phyloP scores from a whole-genome alignment of 129 eudicot genomes.

The Tagetes patula region DNA sequence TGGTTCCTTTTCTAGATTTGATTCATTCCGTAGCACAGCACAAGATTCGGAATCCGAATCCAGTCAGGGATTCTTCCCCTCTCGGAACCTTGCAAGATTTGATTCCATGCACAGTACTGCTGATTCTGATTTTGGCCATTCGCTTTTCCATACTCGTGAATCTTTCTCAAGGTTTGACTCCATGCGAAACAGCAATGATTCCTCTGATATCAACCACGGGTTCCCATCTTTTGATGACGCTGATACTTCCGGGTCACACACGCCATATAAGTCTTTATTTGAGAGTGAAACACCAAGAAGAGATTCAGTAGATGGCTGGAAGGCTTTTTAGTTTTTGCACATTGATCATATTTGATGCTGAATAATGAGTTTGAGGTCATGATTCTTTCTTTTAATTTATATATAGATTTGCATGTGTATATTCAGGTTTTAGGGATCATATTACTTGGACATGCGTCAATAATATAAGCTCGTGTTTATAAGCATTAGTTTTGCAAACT shows the following conservation, averaged over 20 bases:
- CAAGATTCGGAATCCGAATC: constrained; percentile 34
- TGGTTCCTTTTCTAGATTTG: constrained; percentile 55
- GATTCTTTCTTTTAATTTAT: constrained; percentile 16
- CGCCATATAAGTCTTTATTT: constrained; percentile 49
- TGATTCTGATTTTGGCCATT: constrained; percentile 48
- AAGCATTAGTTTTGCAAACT: constrained; percentile 22
- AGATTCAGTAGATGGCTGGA: constrained; percentile 73
- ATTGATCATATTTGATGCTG: constrained; percentile 18
- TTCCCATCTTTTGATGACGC: constrained; percentile 65
- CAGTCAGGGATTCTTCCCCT: constrained; percentile 36
- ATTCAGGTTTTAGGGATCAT: constrained; percentile 4
- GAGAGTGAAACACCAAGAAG: constrained; percentile 57
- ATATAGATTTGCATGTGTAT: constrained; percentile 16
- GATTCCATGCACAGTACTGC: constrained; percentile 54
- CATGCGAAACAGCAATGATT: constrained; percentile 46
- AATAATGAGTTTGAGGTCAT: constrained; percentile 20
- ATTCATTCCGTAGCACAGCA: constrained; percentile 52
- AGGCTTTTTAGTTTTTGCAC: constrained; percentile 53
- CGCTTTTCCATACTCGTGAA: constrained; percentile 41
- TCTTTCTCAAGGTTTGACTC: constrained; percentile 63
- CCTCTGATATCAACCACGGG: constrained; percentile 44
- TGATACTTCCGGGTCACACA: constrained; percentile 56
- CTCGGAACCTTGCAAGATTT: constrained; percentile 44
- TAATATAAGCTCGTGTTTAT: constrained; percentile 24
- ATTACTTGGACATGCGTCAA: neutral